Percentiles rank a stretch among this genome's conserved stretches.
Evolutionary conservation across 371 early-diverging fungal genomes (phyloP).

Genomic region (Mortierella sp.): DNA sequence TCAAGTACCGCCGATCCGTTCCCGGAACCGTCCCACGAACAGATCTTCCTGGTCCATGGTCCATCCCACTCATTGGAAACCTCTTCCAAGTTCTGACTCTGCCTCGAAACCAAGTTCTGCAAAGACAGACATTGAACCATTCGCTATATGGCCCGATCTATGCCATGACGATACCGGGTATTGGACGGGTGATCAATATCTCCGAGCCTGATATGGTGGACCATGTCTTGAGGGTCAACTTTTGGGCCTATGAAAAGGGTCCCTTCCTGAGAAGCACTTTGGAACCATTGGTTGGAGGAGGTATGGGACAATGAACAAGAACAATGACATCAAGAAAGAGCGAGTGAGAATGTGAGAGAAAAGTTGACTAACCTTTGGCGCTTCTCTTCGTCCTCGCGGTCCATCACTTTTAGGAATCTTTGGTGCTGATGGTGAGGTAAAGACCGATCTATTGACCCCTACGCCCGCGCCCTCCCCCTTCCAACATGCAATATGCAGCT

Average conservation of each 20-base stretch:
- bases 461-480: too few relatives aligned
- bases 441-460: too few relatives aligned
- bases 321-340: too few relatives aligned
- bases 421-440: conserved; percentile 67
- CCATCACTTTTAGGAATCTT: conserved; percentile 86
- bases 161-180: conserved; percentile 13
- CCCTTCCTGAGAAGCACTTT: conserved; percentile 9
- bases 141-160: conserved; percentile 24
- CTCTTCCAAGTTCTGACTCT: background rate
- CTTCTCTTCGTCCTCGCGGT: too few relatives aligned
- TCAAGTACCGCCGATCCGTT: conserved; percentile 33
- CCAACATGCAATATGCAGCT: too few relatives aligned
- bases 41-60: conserved; percentile 31
- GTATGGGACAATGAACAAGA: background rate
- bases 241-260: conserved; percentile 54
- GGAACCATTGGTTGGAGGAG: conserved; percentile 31
- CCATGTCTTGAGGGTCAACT: conserved; percentile 37
- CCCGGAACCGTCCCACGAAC: conserved; percentile 17
- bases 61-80: conserved; percentile 35
- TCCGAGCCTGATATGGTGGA: conserved; percentile 37
- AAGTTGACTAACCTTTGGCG: too few relatives aligned
- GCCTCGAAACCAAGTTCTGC: conserved; percentile 17
- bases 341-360: too few relatives aligned
- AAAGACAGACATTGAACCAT: conserved; percentile 12
- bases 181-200: conserved; percentile 33